Base-by-base conservation (phyloP, 768 basidiomycete genomes). In the Calocybe indica region DNA sequence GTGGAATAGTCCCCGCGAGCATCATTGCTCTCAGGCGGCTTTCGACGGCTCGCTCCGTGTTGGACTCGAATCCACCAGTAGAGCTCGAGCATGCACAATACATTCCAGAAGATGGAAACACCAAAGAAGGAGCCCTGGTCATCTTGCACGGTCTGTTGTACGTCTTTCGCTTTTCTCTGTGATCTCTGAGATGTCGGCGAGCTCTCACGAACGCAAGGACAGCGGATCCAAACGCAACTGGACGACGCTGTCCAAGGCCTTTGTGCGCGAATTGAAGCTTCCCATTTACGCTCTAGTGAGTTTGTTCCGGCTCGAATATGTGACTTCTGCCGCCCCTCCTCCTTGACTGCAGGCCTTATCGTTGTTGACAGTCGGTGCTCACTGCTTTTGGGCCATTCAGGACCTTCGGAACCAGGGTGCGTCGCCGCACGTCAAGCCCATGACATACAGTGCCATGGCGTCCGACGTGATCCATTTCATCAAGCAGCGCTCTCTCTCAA, bases 141-240 rank as follows among this genome's bases (percentile, higher is more conserved):
- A 76, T 83, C 29, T 62, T 82, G 22, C 81, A 83, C 50, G 81
- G 81, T 1, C 62, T 83, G 46, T 76, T 83, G 81, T 80, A 52
- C 50, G 79, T 51, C 30, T 39, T 7, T 35, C 8, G 14, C 42
- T 39, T 5, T 5, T 9, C 9, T 29, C 28, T 30, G 10, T 10
- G 43, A 29, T 11, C 22, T 9, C 5, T 30, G 32, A 34, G 46
- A 49, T 31, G n/a, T 44, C 43, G 35, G 32, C 33, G 22, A 22
- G 22, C 22, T 22, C 22, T 22, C 22, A 22, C 22, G 22, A 22
- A 22, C 22, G 22, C 22, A 22, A 22, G 22, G 22, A 22, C 22
- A 91, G 86, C 51, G 90, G 88, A 0, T 88, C 83, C 35, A 91
- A 91, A 60, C 79, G 89, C 51, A 94, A 92, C 60, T 94, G 88